Percentiles rank a stretch among this genome's conserved stretches.
Conservation (phyloP, 2,329 filamentous ascomycete species). For the Colletotrichum tanaceti region DNA sequence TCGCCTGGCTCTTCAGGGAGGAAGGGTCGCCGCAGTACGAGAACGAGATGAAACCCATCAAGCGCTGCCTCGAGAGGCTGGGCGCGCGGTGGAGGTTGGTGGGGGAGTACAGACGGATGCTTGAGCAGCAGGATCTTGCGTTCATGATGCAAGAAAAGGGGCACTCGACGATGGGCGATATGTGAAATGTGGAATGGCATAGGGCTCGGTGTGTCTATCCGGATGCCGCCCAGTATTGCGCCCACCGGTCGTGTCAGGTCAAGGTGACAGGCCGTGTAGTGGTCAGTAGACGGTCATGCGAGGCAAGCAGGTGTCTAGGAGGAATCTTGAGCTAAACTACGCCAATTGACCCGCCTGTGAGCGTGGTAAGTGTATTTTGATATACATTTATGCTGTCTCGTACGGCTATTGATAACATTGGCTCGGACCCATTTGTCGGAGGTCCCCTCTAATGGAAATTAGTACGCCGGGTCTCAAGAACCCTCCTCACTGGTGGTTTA, state of each 20-base stretch:
- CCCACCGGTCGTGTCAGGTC: too few species aligned
- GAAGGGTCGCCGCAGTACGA: slow-evolving; percentile 47
- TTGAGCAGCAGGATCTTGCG: slow-evolving; percentile 51
- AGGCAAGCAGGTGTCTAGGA: neutral
- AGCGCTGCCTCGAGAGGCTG: slow-evolving; percentile 47
- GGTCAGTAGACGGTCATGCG: neutral
- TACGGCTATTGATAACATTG: too few species aligned
- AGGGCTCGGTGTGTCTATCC: neutral
- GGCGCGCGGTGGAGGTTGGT: slow-evolving; percentile 51
- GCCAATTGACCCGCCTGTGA: too few species aligned
- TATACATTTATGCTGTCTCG: too few species aligned
- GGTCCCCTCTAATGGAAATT: too few species aligned
- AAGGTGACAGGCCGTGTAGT: neutral
- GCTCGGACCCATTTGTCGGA: too few species aligned
- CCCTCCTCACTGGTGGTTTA: too few species aligned
- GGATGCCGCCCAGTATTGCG: neutral
- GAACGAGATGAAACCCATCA: slow-evolving; percentile 47
- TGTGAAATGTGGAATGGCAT: neutral
- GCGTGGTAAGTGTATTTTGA: too few species aligned
- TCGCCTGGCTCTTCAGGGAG: slow-evolving; percentile 54
- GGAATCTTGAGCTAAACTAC: too few species aligned
- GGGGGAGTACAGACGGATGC: slow-evolving; percentile 51
- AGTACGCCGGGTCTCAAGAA: too few species aligned
- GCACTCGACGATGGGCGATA: neutral
- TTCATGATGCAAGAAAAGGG: slow-evolving; percentile 36